phyloP scores from a whole-genome alignment of 2,329 filamentous ascomycete genomes.

The Botrytis pseudocinerea region DNA sequence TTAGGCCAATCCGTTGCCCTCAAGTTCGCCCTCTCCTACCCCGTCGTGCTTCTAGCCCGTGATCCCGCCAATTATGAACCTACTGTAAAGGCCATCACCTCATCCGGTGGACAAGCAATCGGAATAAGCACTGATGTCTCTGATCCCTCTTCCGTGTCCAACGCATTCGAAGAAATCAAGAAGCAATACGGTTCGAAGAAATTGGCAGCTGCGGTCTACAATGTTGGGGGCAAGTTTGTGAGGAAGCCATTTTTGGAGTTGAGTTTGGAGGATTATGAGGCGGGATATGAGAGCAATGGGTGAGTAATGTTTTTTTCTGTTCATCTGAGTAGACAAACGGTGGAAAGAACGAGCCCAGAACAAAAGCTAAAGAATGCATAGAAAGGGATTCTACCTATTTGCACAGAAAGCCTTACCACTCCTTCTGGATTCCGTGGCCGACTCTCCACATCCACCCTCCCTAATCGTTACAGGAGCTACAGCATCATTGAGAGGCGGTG shows the following conservation, averaged over 20 bases:
- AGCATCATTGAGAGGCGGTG: slow-evolving; percentile 71
- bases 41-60: slow-evolving; percentile 74
- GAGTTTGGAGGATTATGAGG: slow-evolving; percentile 51
- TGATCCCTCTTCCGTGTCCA: slow-evolving; percentile 51
- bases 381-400: slow-evolving; percentile 70
- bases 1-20: slow-evolving; percentile 52
- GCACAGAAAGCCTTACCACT: slow-evolving; percentile 70
- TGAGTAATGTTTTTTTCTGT: slow-evolving; percentile 42
- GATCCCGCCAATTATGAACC: slow-evolving; percentile 63
- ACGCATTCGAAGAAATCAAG: slow-evolving; percentile 63
- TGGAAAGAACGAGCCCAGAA: neutral
- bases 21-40: slow-evolving; percentile 64
- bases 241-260: slow-evolving; percentile 61
- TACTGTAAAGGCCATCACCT: slow-evolving; percentile 69
- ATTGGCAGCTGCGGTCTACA: slow-evolving; percentile 69
- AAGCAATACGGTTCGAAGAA: slow-evolving; percentile 51
- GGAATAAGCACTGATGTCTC: slow-evolving; percentile 69
- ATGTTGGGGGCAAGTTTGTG: slow-evolving; percentile 56
- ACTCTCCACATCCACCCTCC: slow-evolving; percentile 65
- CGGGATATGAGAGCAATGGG: slow-evolving; percentile 50
- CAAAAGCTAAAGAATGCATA: slow-evolving; percentile 22
- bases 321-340: neutral
- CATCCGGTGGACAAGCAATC: slow-evolving; percentile 65
- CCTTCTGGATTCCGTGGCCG: slow-evolving; percentile 60
- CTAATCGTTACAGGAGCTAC: slow-evolving; percentile 88